Evolutionary conservation across 225 moss, liverwort and hornwort genomes (phyloP).

Genomic region (Ulota crispa): DNA sequence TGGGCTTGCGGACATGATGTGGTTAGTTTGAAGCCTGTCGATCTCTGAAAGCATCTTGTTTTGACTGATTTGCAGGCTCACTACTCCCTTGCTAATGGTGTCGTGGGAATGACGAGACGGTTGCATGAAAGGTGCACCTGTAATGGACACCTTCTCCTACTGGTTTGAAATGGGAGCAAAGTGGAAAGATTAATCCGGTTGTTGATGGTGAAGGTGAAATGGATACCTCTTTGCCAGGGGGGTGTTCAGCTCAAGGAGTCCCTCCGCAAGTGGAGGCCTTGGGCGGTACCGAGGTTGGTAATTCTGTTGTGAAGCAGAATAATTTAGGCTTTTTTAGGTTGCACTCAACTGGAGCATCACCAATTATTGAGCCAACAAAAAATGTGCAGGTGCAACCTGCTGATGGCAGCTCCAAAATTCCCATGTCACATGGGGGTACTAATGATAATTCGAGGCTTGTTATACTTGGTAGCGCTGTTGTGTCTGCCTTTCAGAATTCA

Average conservation of each 20-base stretch:
- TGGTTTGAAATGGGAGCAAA: conserved; percentile 36
- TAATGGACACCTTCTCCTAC: conserved; percentile 33
- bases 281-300: conserved; percentile 28
- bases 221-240: conserved; percentile 49
- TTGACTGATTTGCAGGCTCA: conserved; percentile 34
- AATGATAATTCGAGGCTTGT: conserved; percentile 32
- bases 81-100: conserved; percentile 20
- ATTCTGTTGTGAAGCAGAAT: conserved; percentile 29
- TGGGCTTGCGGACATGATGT: neutral
- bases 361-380: conserved; percentile 14
- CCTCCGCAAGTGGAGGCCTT: conserved; percentile 38
- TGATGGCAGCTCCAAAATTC: conserved; percentile 34
- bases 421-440: conserved; percentile 19
- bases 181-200: conserved; percentile 29
- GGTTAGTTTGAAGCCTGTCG: neutral
- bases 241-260: conserved; percentile 41
- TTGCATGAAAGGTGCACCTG: conserved; percentile 28
- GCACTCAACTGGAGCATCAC: conserved; percentile 21
- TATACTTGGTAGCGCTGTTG: conserved; percentile 23
- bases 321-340: conserved; percentile 22
- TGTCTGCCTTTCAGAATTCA: conserved; percentile 35
- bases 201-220: conserved; percentile 51
- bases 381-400: conserved; percentile 15
- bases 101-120: conserved; percentile 18
- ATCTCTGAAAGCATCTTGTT: conserved; percentile 19